Conservation (phyloP, 75 land plant species). For the Larix kaempferi region DNA sequence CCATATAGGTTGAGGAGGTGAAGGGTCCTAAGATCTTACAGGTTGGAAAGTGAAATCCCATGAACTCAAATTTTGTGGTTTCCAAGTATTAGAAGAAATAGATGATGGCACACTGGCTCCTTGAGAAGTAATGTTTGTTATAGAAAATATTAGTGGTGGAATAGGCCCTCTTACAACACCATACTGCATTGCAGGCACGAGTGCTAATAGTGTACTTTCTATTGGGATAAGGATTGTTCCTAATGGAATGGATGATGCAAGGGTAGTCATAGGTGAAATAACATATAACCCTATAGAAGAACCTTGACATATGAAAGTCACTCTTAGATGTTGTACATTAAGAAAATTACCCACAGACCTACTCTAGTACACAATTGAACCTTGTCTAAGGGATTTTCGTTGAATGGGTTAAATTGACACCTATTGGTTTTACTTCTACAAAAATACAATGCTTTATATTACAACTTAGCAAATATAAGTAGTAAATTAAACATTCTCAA, state of each 20-base stretch:
- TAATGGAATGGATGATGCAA: conserved; percentile 9
- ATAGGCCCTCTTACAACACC: not conserved
- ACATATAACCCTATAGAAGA: not conserved
- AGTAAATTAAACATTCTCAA: too few relatives aligned
- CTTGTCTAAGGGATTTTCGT: too few relatives aligned
- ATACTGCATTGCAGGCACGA: not conserved
- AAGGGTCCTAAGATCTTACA: conserved; percentile 22
- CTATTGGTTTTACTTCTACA: too few relatives aligned
- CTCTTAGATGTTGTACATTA: not conserved
- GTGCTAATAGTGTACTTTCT: not conserved
- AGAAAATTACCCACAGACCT: not conserved
- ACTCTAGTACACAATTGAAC: too few relatives aligned
- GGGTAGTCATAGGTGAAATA: conserved; percentile 6
- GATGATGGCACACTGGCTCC: conserved; percentile 1
- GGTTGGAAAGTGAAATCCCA: conserved; percentile 65
- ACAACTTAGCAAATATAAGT: too few relatives aligned
- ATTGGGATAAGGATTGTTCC: conserved; percentile 11
- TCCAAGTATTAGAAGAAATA: conserved; percentile 6
- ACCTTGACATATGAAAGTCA: conserved; percentile 7
- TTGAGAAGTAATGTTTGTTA: not conserved
- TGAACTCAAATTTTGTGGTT: conserved; percentile 25
- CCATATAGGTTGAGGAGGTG: conserved; percentile 10
- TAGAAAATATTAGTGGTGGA: not conserved
- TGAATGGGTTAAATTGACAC: too few relatives aligned
- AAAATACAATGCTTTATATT: too few relatives aligned